Evolutionary conservation across 2,329 filamentous ascomycete genomes (phyloP), one percentile per base, ranked within the genome.

Genomic region (Xylariaceae sp.): DNA sequence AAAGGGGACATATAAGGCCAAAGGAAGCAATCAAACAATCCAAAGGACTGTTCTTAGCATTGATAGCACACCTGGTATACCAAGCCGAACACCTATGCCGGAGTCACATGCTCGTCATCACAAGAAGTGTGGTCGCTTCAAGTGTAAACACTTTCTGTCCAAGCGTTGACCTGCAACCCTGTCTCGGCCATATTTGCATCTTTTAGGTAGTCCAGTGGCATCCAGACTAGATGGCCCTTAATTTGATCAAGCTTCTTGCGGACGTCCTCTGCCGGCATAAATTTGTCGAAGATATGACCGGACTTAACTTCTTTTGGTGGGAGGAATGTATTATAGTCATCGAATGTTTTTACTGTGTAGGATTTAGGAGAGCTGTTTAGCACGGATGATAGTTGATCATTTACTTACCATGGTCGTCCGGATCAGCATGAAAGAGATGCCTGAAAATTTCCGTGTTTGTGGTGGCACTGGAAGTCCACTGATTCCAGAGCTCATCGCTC

Each of bases 151-250:
- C 89, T 91, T 78, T 97, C 91, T 0, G 93, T 97, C 67, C 85
- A 88, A 39, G 83, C 75, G 70, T 97, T 97, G 33, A 97, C 85
- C 73, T 92, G 87, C 72, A 97, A 67, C 0, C 93, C 92, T 65
- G 82, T 84, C 75, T 97, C 92, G 0, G 92, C 92, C 92, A 97
- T 95, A 64, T 90, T 81, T 0, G 87, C 91, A 59, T 96, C 86
- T 64, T 83, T 80, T 67, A 97, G 73, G 69, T 96, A 97, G 39
- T 92, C 84, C 65, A 97, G 72, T n/a, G 92, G 92, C 86, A 96
- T 93, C 90, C 91, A 95, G 6, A 97, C 93, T 33, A 97, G 72
- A 75, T 97, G 93, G 0, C 93, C 93, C 74, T 85, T 87, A 62
- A 97, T 84, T 67, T 87, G 80, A 64, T 91, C 86, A 43, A 97